Evolutionary conservation across 192 early-diverging fungal species (phyloP).

Genomic region (Coemansia sp.): DNA sequence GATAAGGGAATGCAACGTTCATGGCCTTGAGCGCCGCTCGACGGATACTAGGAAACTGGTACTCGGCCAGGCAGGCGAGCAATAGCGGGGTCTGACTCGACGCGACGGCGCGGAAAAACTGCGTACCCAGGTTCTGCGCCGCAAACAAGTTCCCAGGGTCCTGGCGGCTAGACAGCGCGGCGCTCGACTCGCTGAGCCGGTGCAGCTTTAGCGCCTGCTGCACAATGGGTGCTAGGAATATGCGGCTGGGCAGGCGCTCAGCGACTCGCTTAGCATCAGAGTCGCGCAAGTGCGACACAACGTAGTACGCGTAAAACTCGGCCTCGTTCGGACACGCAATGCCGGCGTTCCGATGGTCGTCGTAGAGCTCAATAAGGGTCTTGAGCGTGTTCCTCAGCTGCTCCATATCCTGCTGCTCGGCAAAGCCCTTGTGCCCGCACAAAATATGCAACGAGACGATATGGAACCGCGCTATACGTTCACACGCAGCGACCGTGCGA

Average conservation of each 20-base stretch:
- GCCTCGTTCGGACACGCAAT: slow-evolving; percentile 72
- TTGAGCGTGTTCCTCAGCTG: slow-evolving; percentile 85
- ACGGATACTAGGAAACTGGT: slow-evolving; percentile 73
- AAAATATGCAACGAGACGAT: slow-evolving; percentile 75
- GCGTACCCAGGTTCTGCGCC: slow-evolving; percentile 62
- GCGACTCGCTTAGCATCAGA: slow-evolving; percentile 68
- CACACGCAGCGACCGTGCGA: slow-evolving; percentile 68
- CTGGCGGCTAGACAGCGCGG: slow-evolving; percentile 46
- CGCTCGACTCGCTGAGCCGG: slow-evolving; percentile 57
- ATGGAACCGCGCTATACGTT: slow-evolving; percentile 85
- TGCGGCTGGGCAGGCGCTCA: slow-evolving; percentile 56
- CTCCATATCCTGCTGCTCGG: slow-evolving; percentile 82
- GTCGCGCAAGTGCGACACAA: slow-evolving; percentile 72
- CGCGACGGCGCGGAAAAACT: slow-evolving; percentile 71
- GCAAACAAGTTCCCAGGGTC: slow-evolving; percentile 57
- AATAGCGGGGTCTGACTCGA: slow-evolving; percentile 63
- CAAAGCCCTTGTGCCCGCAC: slow-evolving; percentile 67
- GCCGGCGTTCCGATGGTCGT: slow-evolving; percentile 63
- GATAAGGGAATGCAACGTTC: slow-evolving; percentile 61
- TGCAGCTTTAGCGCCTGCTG: slow-evolving; percentile 71
- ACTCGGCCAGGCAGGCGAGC: slow-evolving; percentile 76
- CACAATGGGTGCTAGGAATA: slow-evolving; percentile 63
- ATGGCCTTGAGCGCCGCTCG: slow-evolving; percentile 72
- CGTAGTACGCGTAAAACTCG: slow-evolving; percentile 88
- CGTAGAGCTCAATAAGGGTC: slow-evolving; percentile 84